These are phyloP conservation scores for Polygonum aviculare DNA, from an alignment of 148 eudicot species.

Conservation along the genomic window DNA sequence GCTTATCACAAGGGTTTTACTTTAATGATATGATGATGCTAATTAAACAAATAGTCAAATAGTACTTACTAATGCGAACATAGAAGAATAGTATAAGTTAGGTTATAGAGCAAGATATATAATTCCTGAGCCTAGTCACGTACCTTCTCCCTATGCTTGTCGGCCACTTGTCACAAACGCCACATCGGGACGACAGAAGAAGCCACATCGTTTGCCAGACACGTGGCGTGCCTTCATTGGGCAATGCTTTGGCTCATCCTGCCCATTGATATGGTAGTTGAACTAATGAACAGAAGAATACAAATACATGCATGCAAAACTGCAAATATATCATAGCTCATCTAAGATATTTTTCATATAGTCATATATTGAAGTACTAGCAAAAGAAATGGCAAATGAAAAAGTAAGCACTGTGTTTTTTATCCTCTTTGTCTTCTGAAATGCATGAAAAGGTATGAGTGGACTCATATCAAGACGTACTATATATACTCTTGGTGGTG, in stretches of 20 bases:
- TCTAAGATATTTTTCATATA: neutral
- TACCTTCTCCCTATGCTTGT: constrained; percentile 9
- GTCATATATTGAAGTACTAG: neutral
- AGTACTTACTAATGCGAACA: neutral
- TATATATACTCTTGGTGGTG: no score
- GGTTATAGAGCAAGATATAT: constrained; percentile 1
- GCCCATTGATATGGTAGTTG: neutral
- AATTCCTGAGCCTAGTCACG: neutral
- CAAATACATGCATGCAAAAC: constrained; percentile 8
- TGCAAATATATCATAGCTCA: neutral
- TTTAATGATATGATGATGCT: constrained; percentile 10
- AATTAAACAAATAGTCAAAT: neutral
- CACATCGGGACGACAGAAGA: neutral
- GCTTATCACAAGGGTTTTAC: constrained; percentile 9
- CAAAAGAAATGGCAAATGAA: neutral
- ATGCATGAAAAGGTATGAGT: neutral
- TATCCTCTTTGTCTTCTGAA: neutral
- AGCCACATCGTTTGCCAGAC: neutral
- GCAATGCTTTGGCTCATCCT: neutral
- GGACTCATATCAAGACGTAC: neutral
- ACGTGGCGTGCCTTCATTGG: neutral
- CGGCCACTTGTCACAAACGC: constrained; percentile 6
- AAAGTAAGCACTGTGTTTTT: neutral
- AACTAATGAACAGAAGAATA: neutral
- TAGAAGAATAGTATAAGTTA: constrained; percentile 9